These are phyloP conservation scores for Nakataea oryzae DNA, from an alignment of 2,329 filamentous ascomycete species.

Conservation along the genomic window DNA sequence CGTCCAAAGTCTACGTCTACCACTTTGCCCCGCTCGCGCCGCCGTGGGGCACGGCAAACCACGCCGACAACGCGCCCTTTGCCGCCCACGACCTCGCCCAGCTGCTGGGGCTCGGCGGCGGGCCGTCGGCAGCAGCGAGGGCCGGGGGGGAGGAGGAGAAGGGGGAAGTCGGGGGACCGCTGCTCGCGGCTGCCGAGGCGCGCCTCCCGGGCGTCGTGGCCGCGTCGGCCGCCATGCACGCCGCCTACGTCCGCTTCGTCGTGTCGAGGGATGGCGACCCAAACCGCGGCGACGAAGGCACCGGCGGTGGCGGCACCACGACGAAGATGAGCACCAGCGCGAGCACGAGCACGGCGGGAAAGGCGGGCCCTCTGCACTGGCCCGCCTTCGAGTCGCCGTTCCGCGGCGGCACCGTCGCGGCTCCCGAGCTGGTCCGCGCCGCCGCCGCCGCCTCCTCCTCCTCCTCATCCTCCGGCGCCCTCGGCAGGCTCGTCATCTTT, in stretches of 20 bases:
- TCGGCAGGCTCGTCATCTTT: slow-evolving; percentile 34
- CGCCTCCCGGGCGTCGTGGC: slow-evolving; percentile 23
- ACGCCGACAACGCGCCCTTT: slow-evolving; percentile 33
- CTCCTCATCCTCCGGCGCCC: no score
- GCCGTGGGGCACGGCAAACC: slow-evolving; percentile 28
- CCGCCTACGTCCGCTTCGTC: slow-evolving; percentile 28
- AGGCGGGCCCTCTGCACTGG: slow-evolving; percentile 19
- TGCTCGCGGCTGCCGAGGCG: background rate
- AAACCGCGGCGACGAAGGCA: slow-evolving; percentile 8
- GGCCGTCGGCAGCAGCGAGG: no score
- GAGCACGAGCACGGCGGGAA: background rate
- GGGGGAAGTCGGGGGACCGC: background rate
- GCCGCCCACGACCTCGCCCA: slow-evolving; percentile 30
- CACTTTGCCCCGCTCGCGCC: slow-evolving; percentile 42
- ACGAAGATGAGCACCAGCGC: slow-evolving; percentile 7
- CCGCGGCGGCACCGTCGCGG: slow-evolving; percentile 4
- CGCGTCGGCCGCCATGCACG: slow-evolving; percentile 30
- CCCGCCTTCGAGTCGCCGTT: slow-evolving; percentile 32
- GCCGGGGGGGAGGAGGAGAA: background rate
- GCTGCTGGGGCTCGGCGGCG: slow-evolving; percentile 12
- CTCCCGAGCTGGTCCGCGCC: background rate
- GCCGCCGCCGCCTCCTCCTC: background rate
- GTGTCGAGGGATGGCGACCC: slow-evolving; percentile 6
- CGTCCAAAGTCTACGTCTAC: slow-evolving; percentile 40
- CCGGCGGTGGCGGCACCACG: slow-evolving; percentile 5